Evolutionary conservation across 495 filamentous ascomycete species (phyloP).

Genomic region (Penicillium angulare): DNA sequence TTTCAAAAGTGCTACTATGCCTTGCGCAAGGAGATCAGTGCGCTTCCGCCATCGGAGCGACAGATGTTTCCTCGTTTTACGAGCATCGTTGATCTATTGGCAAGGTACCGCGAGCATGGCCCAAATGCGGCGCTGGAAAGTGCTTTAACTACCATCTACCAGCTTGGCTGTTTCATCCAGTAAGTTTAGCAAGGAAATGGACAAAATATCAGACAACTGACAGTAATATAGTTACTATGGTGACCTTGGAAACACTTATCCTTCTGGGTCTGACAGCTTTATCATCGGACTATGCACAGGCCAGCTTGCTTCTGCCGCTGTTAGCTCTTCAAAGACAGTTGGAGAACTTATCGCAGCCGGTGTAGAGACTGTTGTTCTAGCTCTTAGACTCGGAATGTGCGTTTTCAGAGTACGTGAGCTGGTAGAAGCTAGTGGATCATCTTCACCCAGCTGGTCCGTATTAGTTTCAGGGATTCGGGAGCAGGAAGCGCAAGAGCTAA

Average conservation of each 20-base stretch:
- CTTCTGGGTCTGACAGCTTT: conserved; percentile 42
- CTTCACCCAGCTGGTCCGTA: conserved; percentile 38
- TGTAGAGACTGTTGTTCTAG: conserved; percentile 67
- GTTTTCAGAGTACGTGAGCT: conserved; percentile 44
- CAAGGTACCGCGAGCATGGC: conserved; percentile 58
- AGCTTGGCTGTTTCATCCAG: conserved; percentile 76
- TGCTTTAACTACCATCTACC: conserved; percentile 65
- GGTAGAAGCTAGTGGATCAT: conserved; percentile 25
- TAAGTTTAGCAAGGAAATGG: conserved; percentile 44
- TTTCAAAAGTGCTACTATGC: conserved; percentile 60
- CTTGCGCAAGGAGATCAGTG: conserved; percentile 61
- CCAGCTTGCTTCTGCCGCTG: conserved; percentile 67
- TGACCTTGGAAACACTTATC: conserved; percentile 52
- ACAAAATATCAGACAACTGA: neutral
- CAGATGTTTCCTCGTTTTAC: conserved; percentile 65
- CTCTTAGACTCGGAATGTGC: conserved; percentile 67
- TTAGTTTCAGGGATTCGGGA: conserved; percentile 37
- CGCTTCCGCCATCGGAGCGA: conserved; percentile 58
- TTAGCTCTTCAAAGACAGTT: conserved; percentile 66
- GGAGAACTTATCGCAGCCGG: conserved; percentile 65
- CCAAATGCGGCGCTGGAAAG: conserved; percentile 63
- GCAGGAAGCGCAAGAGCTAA: conserved; percentile 25
- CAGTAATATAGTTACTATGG: conserved; percentile 38
- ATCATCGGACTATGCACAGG: conserved; percentile 65
- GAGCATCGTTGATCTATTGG: conserved; percentile 67